Evolutionary conservation across 768 basidiomycete genomes (phyloP).

Genomic region (Ramaria sp.): DNA sequence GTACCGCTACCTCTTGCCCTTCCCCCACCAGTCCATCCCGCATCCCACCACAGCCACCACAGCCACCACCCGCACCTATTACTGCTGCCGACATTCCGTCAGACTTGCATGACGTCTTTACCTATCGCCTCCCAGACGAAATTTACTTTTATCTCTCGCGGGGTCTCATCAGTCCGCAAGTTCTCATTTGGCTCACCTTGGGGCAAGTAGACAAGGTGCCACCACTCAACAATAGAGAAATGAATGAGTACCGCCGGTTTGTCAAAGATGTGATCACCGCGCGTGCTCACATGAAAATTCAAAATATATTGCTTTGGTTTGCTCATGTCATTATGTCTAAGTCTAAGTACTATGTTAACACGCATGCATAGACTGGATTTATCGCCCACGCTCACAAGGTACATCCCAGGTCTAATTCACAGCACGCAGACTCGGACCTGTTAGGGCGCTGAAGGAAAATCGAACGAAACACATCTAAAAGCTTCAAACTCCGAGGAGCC

Average conservation of each 20-base stretch:
- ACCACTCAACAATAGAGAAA: conserved; percentile 91
- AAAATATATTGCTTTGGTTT: too few relatives aligned
- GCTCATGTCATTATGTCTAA: too few relatives aligned
- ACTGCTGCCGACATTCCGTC: conserved; percentile 81
- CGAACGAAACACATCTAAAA: too few relatives aligned
- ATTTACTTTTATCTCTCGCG: conserved; percentile 94
- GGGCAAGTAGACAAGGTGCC: conserved; percentile 79
- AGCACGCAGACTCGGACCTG: too few relatives aligned
- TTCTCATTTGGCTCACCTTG: conserved; percentile 88
- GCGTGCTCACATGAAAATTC: too few relatives aligned
- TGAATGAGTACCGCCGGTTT: conserved; percentile 88
- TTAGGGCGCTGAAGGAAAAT: too few relatives aligned
- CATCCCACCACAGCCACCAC: conserved; percentile 43
- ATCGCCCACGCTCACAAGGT: too few relatives aligned
- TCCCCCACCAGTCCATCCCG: conserved; percentile 34
- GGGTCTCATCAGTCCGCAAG: conserved; percentile 79
- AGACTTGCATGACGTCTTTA: conserved; percentile 93
- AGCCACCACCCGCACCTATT: conserved; percentile 51
- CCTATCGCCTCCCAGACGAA: conserved; percentile 88
- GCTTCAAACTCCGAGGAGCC: too few relatives aligned
- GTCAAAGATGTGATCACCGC: conserved; percentile 94
- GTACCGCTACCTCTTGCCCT: conserved; percentile 62
- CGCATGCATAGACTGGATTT: too few relatives aligned
- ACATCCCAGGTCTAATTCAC: too few relatives aligned
- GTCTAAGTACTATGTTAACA: too few relatives aligned